Evolutionary conservation across 257 asterid species (phyloP).

Genomic region (Linaria vulgaris): DNA sequence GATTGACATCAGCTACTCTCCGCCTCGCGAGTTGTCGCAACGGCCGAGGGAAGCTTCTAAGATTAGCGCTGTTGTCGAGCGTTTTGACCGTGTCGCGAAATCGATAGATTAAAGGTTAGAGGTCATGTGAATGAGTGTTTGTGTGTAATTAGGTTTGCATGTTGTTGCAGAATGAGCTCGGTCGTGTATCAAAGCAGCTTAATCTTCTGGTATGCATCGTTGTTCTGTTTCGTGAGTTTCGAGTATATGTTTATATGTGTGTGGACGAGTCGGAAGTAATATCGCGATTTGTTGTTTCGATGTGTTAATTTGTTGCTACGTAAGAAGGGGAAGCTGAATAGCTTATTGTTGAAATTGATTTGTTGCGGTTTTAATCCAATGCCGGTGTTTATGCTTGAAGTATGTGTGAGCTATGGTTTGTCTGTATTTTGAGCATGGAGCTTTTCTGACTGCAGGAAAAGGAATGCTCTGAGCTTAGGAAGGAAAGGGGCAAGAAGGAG

Average conservation of each 20-base stretch:
- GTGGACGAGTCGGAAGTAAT: background rate
- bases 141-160: background rate
- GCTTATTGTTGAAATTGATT: background rate
- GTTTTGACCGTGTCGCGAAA: slow-evolving; percentile 19
- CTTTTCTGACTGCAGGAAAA: slow-evolving; percentile 55
- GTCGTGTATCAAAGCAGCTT: slow-evolving; percentile 59
- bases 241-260: background rate
- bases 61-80: slow-evolving; percentile 16
- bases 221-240: background rate
- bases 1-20: slow-evolving; percentile 48
- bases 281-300: background rate
- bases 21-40: slow-evolving; percentile 90
- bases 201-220: slow-evolving; percentile 46
- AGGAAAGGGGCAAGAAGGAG: slow-evolving; percentile 53
- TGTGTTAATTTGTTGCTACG: background rate
- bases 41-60: slow-evolving; percentile 26
- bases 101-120: slow-evolving; percentile 55
- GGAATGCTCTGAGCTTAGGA: slow-evolving; percentile 58
- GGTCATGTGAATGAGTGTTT: background rate
- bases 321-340: slow-evolving; percentile 2
- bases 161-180: slow-evolving; percentile 68
- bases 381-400: slow-evolving; percentile 8
- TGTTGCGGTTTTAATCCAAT: slow-evolving; percentile 1
- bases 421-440: slow-evolving; percentile 9
- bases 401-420: background rate